These are phyloP conservation scores for Blastobotrys ciferrii DNA, from an alignment of 1,139 yeast genomes.

Conservation along the genomic window DNA sequence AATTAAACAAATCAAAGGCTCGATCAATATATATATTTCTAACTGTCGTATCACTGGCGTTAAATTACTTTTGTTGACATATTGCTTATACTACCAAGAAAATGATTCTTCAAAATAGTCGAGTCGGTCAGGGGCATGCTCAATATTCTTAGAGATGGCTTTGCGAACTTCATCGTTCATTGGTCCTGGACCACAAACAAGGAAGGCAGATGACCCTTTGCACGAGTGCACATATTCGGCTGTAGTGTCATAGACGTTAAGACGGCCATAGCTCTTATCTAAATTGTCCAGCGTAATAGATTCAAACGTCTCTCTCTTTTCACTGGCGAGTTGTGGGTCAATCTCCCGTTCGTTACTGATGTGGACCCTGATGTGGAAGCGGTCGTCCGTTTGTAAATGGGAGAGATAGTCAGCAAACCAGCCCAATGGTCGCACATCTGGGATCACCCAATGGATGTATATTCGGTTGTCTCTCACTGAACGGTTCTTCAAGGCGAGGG, in stretches of 20 bases:
- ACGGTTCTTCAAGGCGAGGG: conserved; percentile 19
- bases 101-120: conserved; percentile 41
- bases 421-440: conserved; percentile 45
- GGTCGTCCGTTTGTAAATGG: conserved; percentile 5
- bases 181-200: conserved; percentile 26
- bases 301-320: conserved; percentile 5
- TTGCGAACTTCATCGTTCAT: conserved; percentile 38
- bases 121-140: conserved; percentile 24
- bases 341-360: background rate
- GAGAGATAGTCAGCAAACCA: conserved; percentile 54
- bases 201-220: conserved; percentile 35
- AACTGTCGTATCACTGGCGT: too few species aligned
- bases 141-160: conserved; percentile 37
- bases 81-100: conserved; percentile 38
- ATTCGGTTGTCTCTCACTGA: conserved; percentile 34
- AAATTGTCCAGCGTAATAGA: conserved; percentile 1
- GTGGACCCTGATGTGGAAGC: conserved; percentile 11
- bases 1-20: too few species aligned
- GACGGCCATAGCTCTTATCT: background rate
- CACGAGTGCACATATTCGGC: background rate
- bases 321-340: background rate
- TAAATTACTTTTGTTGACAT: too few species aligned
- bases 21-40: too few species aligned
- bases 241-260: background rate
- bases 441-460: conserved; percentile 46